Conservation (phyloP, 2,329 filamentous ascomycete genomes). For the Coniochaeta pulveracea region DNA sequence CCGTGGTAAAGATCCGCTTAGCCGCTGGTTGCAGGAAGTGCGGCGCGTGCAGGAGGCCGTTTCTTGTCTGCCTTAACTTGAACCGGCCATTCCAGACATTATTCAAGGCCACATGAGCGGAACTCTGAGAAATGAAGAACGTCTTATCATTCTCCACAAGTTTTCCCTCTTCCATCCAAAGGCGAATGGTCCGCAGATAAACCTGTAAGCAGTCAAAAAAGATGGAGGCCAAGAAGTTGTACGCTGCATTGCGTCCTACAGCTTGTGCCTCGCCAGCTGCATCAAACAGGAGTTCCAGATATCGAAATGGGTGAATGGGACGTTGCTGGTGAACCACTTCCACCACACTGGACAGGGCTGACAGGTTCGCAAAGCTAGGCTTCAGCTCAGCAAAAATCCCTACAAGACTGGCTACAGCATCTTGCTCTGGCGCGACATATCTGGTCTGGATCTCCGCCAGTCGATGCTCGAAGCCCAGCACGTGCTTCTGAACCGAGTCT, state of each 20-base stretch:
- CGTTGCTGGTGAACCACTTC: constrained; percentile 38
- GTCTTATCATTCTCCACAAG: constrained; percentile 52
- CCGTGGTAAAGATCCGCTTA: constrained; percentile 69
- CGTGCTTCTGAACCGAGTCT: constrained; percentile 43
- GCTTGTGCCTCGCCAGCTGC: constrained; percentile 59
- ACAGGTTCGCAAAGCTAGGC: constrained; percentile 40
- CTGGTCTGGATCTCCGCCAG: constrained; percentile 49
- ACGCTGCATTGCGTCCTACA: constrained; percentile 49
- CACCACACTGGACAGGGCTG: constrained; percentile 50
- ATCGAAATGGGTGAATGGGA: constrained; percentile 50
- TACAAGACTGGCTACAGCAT: constrained; percentile 56
- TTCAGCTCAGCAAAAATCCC: constrained; percentile 47
- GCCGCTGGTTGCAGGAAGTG: constrained; percentile 61
- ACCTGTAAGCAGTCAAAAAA: constrained; percentile 76
- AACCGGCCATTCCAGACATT: constrained; percentile 71
- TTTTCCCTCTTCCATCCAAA: constrained; percentile 77
- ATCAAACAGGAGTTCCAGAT: constrained; percentile 69
- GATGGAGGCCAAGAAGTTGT: constrained; percentile 51
- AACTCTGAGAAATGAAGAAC: constrained; percentile 62
- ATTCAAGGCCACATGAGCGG: constrained; percentile 43
- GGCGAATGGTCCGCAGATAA: constrained; percentile 67
- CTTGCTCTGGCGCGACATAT: constrained; percentile 40
- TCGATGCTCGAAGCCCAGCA: constrained; percentile 45
- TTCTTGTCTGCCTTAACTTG: constrained; percentile 47
- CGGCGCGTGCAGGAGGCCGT: constrained; percentile 56